phyloP scores from a whole-genome alignment of 257 asterid genomes.

The Phtheirospermum japonicum region DNA sequence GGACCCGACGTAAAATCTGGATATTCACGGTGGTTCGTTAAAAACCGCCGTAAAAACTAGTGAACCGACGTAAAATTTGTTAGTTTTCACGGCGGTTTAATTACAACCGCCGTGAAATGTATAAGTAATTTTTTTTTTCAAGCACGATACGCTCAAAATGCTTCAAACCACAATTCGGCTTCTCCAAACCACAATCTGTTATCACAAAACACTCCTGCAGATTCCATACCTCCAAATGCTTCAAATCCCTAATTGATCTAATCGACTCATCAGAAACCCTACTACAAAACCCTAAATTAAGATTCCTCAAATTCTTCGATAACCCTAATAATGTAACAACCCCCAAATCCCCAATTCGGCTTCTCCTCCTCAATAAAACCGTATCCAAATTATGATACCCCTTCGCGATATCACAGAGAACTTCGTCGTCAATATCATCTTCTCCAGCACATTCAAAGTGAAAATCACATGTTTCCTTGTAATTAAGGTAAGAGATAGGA shows the following conservation, averaged over 20 bases:
- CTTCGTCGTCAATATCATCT: conserved; percentile 29
- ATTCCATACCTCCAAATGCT: conserved; percentile 25
- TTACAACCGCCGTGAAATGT: too few relatives aligned
- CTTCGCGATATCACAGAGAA: conserved; percentile 22
- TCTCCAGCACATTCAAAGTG: too few relatives aligned
- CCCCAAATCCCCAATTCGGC: conserved; percentile 25
- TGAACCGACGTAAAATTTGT: too few relatives aligned
- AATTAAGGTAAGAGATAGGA: too few relatives aligned
- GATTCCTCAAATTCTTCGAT: conserved; percentile 26
- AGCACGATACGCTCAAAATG: too few relatives aligned
- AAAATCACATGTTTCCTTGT: too few relatives aligned
- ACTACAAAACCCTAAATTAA: conserved; percentile 32
- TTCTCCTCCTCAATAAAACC: conserved; percentile 28
- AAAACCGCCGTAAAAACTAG: too few relatives aligned
- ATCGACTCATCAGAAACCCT: conserved; percentile 30
- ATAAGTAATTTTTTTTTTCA: too few relatives aligned
- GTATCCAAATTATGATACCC: conserved; percentile 20
- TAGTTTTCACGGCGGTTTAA: too few relatives aligned
- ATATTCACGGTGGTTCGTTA: too few relatives aligned
- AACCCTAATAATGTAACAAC: conserved; percentile 23
- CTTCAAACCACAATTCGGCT: too few relatives aligned
- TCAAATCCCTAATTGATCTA: conserved; percentile 24
- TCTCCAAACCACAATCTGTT: conserved; percentile 31
- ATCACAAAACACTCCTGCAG: conserved; percentile 32
- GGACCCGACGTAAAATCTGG: too few relatives aligned